Percentiles rank a stretch among this genome's conserved stretches.
Conservation (phyloP, 805 yeast species). For the Schizosaccharomyces lindneri region DNA sequence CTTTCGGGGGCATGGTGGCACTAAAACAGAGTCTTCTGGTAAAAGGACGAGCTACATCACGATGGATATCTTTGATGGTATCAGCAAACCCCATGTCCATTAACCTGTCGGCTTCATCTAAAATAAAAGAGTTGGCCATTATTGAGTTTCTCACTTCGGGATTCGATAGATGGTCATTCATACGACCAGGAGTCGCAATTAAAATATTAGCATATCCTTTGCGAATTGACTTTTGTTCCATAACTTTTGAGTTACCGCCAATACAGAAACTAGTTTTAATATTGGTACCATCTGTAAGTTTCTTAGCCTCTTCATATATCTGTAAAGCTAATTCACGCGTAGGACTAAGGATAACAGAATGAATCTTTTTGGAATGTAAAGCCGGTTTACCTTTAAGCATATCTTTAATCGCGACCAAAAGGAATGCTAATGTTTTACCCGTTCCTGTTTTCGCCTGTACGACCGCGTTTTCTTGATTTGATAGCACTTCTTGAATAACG, state of each 20-base stretch:
- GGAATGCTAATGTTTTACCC: slow-evolving; percentile 77
- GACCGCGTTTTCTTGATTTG: background rate
- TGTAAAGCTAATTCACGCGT: slow-evolving; percentile 82
- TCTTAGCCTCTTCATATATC: slow-evolving; percentile 42
- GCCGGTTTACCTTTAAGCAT: slow-evolving; percentile 44
- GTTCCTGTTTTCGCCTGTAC: slow-evolving; percentile 90
- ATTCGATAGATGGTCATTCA: slow-evolving; percentile 81
- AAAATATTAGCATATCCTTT: slow-evolving; percentile 83
- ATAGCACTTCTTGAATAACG: background rate
- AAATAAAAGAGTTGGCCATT: slow-evolving; percentile 58
- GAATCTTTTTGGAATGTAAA: slow-evolving; percentile 33
- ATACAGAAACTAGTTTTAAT: slow-evolving; percentile 87
- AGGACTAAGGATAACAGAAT: slow-evolving; percentile 63
- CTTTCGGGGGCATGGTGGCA: slow-evolving; percentile 72
- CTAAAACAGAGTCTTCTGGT: slow-evolving; percentile 26
- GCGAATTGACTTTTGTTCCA: slow-evolving; percentile 83
- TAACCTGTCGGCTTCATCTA: slow-evolving; percentile 91
- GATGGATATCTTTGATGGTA: slow-evolving; percentile 46
- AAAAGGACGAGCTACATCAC: slow-evolving; percentile 17
- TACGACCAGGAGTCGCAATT: slow-evolving; percentile 91
- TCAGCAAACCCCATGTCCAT: slow-evolving; percentile 95
- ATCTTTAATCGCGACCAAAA: slow-evolving; percentile 64
- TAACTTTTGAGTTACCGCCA: slow-evolving; percentile 94
- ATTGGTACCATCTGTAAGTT: background rate
- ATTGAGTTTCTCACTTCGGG: slow-evolving; percentile 51